Percentiles rank a stretch among this genome's conserved stretches.
Conservation (phyloP, 495 filamentous ascomycete genomes). For the Neurospora sp. region DNA sequence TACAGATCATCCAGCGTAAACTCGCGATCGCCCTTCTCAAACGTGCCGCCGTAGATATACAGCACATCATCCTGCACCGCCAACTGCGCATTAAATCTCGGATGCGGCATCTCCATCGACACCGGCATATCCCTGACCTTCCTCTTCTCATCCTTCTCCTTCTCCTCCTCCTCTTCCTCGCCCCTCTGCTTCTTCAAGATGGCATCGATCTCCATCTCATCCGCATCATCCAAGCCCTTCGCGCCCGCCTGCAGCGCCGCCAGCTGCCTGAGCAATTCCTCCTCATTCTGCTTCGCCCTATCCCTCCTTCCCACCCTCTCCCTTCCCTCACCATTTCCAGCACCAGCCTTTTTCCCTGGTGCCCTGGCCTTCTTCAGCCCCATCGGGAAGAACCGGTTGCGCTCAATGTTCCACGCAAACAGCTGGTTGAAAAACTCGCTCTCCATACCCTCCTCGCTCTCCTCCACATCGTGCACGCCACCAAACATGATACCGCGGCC, state of each 20-base stretch:
- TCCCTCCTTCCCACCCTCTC: constrained; percentile 47
- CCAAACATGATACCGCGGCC: constrained; percentile 89
- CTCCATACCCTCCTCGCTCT: constrained; percentile 90
- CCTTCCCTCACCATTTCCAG: constrained; percentile 29
- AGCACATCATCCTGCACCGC: constrained; percentile 85
- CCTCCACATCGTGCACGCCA: constrained; percentile 87
- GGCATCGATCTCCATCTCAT: constrained; percentile 44
- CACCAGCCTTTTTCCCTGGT: constrained; percentile 44
- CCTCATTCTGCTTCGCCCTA: constrained; percentile 73
- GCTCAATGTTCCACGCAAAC: constrained; percentile 85
- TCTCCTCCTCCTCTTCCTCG: constrained; percentile 28
- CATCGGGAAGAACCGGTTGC: constrained; percentile 86
- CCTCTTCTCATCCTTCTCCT: constrained; percentile 40
- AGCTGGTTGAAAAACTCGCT: constrained; percentile 90
- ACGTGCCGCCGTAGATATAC: constrained; percentile 90
- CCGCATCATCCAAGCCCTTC: constrained; percentile 35
- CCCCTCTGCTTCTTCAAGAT: not conserved
- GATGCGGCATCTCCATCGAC: constrained; percentile 72
- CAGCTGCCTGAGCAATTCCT: constrained; percentile 76
- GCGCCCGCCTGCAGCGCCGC: constrained; percentile 53
- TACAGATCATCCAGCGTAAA: constrained; percentile 92
- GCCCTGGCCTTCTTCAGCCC: constrained; percentile 57
- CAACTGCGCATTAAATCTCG: constrained; percentile 78
- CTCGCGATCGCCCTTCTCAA: constrained; percentile 87
- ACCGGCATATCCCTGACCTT: constrained; percentile 42